Evolutionary conservation across 805 yeast genomes (phyloP).

Genomic region (Ogataea glucozyma): DNA sequence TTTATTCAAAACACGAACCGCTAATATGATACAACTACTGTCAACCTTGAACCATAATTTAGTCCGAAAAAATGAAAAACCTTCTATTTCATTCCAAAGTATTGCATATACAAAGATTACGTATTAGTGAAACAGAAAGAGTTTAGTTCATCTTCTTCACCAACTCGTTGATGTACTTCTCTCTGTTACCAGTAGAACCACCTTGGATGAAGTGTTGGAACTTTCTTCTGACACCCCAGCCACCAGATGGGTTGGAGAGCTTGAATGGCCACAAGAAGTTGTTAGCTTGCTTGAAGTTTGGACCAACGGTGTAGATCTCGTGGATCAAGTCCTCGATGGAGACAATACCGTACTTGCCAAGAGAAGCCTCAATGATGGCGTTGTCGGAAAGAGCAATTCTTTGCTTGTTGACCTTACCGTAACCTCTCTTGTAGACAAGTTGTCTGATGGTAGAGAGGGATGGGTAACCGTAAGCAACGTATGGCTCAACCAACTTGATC

Average conservation of each 20-base stretch:
- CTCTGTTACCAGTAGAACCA: slow-evolving; percentile 99
- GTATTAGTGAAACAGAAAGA: slow-evolving; percentile 9
- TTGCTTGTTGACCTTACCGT: slow-evolving; percentile 96
- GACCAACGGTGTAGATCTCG: slow-evolving; percentile 95
- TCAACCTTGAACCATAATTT: no score
- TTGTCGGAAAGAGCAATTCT: slow-evolving; percentile 89
- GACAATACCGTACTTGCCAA: slow-evolving; percentile 90
- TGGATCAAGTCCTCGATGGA: slow-evolving; percentile 93
- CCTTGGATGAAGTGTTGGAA: slow-evolving; percentile 97
- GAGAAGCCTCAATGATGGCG: slow-evolving; percentile 80
- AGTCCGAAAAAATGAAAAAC: slow-evolving; percentile 7
- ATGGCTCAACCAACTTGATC: slow-evolving; percentile 92
- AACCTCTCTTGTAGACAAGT: slow-evolving; percentile 96
- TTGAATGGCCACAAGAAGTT: slow-evolving; percentile 98
- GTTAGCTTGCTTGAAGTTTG: slow-evolving; percentile 98
- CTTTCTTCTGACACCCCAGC: slow-evolving; percentile 96
- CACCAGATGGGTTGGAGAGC: slow-evolving; percentile 95
- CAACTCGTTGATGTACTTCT: slow-evolving; percentile 90
- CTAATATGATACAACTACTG: no score
- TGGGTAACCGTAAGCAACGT: slow-evolving; percentile 98
- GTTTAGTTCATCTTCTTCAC: slow-evolving; percentile 89
- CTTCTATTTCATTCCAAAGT: slow-evolving; percentile 11
- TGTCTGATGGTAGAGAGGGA: slow-evolving; percentile 87
- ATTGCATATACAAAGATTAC: slow-evolving; percentile 9
- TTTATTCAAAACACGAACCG: background rate